Conservation (phyloP, 352 stramenopile genomes). For the Phytophthora hibernalis region DNA sequence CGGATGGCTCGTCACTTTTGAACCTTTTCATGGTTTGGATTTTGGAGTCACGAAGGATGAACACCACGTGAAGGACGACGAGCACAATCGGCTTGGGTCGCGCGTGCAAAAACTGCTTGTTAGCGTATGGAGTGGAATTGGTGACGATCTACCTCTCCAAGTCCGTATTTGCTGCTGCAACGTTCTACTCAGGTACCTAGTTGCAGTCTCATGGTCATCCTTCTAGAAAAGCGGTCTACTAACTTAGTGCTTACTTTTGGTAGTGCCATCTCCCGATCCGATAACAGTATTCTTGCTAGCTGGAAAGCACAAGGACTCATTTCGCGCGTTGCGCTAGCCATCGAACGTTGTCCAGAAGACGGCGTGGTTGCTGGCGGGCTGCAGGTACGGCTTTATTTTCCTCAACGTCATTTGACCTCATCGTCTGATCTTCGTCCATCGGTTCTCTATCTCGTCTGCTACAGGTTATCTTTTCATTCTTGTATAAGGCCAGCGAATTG, state of each 20-base stretch:
- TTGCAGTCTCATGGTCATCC: background rate
- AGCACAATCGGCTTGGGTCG: constrained; percentile 14
- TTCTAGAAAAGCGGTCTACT: background rate
- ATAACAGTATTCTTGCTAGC: constrained; percentile 22
- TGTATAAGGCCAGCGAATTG: constrained; percentile 46
- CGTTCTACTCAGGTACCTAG: constrained; percentile 59
- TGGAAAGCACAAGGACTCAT: constrained; percentile 40
- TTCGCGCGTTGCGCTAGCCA: constrained; percentile 26
- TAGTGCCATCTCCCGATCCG: constrained; percentile 39
- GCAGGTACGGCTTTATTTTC: constrained; percentile 30
- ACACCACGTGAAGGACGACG: background rate
- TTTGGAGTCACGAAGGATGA: constrained; percentile 7
- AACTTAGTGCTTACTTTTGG: constrained; percentile 1
- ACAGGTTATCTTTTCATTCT: constrained; percentile 57
- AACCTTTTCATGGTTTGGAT: constrained; percentile 52
- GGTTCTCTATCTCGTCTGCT: background rate
- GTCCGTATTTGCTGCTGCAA: constrained; percentile 74
- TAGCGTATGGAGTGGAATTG: constrained; percentile 21
- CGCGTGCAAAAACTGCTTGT: constrained; percentile 22
- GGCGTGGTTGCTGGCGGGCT: constrained; percentile 36
- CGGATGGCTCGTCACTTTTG: constrained; percentile 28
- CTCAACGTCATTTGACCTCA: background rate
- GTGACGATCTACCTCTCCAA: constrained; percentile 41
- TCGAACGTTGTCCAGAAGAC: constrained; percentile 25
- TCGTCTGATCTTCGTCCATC: background rate